Evolutionary conservation across 768 basidiomycete genomes (phyloP).

Genomic region (Termitomyces titanicus): DNA sequence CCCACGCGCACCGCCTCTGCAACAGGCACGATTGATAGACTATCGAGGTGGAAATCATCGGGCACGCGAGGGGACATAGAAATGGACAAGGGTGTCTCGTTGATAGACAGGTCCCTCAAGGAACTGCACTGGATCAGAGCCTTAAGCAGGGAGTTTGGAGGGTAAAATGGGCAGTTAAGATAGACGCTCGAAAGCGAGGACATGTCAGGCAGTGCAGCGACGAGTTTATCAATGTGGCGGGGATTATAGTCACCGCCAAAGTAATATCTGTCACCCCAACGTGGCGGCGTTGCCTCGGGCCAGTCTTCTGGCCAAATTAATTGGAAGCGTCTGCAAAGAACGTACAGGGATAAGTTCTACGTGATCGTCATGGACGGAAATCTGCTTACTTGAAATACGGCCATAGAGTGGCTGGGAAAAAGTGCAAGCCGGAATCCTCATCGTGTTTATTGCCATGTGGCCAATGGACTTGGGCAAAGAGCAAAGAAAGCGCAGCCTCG

Average conservation of each 20-base stretch:
- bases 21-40: slow-evolving; percentile 33
- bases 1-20: slow-evolving; percentile 38
- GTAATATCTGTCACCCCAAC: slow-evolving; percentile 35
- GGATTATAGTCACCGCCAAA: slow-evolving; percentile 31
- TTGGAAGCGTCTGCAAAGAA: slow-evolving; percentile 26
- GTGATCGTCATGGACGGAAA: too few species aligned
- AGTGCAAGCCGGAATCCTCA: slow-evolving; percentile 30
- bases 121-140: slow-evolving; percentile 30
- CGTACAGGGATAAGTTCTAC: not conserved
- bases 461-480: slow-evolving; percentile 36
- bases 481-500: slow-evolving; percentile 22
- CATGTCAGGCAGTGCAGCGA: slow-evolving; percentile 34
- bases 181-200: slow-evolving; percentile 29
- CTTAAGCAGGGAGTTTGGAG: slow-evolving; percentile 31
- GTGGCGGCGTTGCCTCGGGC: slow-evolving; percentile 36
- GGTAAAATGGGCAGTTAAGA: slow-evolving; percentile 37
- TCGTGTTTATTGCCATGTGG: slow-evolving; percentile 36
- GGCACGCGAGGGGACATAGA: slow-evolving; percentile 29
- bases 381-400: slow-evolving; percentile 31
- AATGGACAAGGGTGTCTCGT: slow-evolving; percentile 37
- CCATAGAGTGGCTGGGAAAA: slow-evolving; percentile 38
- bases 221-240: slow-evolving; percentile 32
- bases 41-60: slow-evolving; percentile 26
- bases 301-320: slow-evolving; percentile 43
- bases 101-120: slow-evolving; percentile 32